Conservation (phyloP, 257 asterid species). For the Capsicum rhomboideum region DNA sequence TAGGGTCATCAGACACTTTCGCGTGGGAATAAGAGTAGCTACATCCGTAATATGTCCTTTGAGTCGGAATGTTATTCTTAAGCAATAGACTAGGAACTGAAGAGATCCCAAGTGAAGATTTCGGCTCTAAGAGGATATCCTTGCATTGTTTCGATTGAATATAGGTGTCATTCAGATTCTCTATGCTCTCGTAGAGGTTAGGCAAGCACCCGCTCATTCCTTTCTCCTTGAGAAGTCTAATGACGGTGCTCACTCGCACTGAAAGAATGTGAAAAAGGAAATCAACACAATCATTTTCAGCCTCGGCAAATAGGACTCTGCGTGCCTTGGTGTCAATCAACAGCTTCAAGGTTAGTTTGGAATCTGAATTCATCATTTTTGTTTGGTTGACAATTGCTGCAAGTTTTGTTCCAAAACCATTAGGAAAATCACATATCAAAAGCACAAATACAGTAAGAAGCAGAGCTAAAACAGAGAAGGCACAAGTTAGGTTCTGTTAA, state of each 20-base stretch:
- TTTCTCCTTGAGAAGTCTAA: not conserved
- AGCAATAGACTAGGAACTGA: not conserved
- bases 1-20: slow-evolving; percentile 2
- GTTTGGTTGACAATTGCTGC: no score
- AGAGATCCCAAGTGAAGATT: not conserved
- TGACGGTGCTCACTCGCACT: no score
- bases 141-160: not conserved
- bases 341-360: not conserved
- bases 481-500: not conserved
- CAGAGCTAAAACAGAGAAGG: not conserved
- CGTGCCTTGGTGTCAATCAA: no score
- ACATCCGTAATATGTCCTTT: not conserved
- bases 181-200: not conserved
- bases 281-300: no score
- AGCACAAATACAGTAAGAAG: not conserved
- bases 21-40: not conserved
- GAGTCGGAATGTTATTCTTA: not conserved
- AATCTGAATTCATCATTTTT: not conserved
- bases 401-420: not conserved
- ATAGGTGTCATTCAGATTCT: not conserved
- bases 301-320: no score
- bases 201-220: not conserved
- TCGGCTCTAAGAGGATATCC: not conserved
- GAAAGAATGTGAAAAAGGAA: no score
- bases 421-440: not conserved